phyloP scores from a whole-genome alignment of 192 early-diverging fungal species.

The Dissophora ornata region DNA sequence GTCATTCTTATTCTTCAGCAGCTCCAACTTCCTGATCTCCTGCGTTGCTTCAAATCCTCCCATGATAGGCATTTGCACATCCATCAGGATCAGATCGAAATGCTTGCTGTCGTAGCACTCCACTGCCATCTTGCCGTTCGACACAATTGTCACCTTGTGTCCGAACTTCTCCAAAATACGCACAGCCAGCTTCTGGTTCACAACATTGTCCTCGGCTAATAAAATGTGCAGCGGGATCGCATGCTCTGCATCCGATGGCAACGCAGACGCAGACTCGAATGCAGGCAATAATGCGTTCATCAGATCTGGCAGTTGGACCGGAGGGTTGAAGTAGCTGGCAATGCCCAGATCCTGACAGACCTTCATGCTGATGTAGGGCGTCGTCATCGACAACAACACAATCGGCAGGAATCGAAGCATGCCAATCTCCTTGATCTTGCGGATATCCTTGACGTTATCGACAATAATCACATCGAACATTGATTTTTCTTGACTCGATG shows the following conservation, averaged over 20 bases:
- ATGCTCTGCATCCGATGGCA: constrained; percentile 71
- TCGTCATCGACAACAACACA: constrained; percentile 69
- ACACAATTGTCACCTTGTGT: constrained; percentile 79
- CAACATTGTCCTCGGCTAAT: constrained; percentile 87
- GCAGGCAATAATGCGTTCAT: constrained; percentile 79
- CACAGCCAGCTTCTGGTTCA: constrained; percentile 87
- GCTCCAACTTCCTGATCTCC: constrained; percentile 78
- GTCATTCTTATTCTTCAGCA: constrained; percentile 44
- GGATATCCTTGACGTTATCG: constrained; percentile 68
- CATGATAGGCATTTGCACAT: constrained; percentile 93
- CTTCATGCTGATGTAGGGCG: constrained; percentile 72
- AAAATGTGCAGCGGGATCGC: constrained; percentile 78
- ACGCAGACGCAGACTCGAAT: constrained; percentile 71
- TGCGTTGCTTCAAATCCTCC: constrained; percentile 89
- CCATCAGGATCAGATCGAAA: constrained; percentile 84
- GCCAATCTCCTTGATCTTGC: constrained; percentile 69
- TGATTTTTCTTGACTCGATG: constrained; percentile 39
- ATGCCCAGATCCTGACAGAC: constrained; percentile 77
- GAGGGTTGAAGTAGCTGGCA: constrained; percentile 76
- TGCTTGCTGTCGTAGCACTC: constrained; percentile 71
- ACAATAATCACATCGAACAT: constrained; percentile 77
- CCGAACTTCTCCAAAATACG: constrained; percentile 81
- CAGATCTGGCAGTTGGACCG: constrained; percentile 68
- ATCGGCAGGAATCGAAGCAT: constrained; percentile 79
- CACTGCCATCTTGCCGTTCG: constrained; percentile 84